phyloP scores from a whole-genome alignment of 1,284 basidiomycete species.

The Tilletia setariae region DNA sequence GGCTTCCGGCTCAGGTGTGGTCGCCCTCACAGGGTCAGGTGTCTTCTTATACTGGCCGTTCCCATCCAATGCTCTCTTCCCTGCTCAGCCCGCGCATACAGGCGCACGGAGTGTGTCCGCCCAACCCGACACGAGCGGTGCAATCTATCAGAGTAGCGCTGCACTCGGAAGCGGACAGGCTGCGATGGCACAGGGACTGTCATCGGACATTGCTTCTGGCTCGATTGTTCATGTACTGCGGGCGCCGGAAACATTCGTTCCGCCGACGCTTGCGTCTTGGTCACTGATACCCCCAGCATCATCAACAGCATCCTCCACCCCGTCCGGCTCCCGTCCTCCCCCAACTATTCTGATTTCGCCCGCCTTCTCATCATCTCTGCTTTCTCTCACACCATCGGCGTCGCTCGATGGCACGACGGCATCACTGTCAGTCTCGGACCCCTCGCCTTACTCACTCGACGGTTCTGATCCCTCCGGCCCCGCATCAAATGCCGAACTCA shows the following conservation, averaged over 20 bases:
- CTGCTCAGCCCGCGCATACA: constrained; percentile 1
- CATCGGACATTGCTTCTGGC: background rate
- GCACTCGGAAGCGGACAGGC: too few species aligned
- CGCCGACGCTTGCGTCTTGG: constrained; percentile 17
- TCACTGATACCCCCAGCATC: constrained; percentile 27
- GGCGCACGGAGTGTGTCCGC: background rate
- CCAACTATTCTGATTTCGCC: constrained; percentile 7
- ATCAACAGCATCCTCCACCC: background rate
- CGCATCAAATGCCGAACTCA: constrained; percentile 30
- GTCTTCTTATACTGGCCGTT: constrained; percentile 67
- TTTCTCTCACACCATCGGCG: constrained; percentile 26
- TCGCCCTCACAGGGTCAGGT: constrained; percentile 75
- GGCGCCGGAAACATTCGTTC: background rate
- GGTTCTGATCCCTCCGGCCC: constrained; percentile 21
- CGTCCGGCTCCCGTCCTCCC: constrained; percentile 5
- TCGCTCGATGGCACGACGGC: constrained; percentile 2
- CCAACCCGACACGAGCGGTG: background rate
- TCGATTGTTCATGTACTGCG: background rate
- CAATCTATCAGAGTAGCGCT: too few species aligned
- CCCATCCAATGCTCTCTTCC: constrained; percentile 55
- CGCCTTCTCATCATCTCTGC: constrained; percentile 21
- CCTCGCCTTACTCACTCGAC: background rate
- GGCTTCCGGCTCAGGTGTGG: constrained; percentile 73
- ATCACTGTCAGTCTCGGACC: background rate
- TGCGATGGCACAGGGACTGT: background rate